A percentile compares a stretch with the other conserved stretches of the same genome.
Conservation (phyloP, 306 rosid genomes). For the Sicyos edulis region DNA sequence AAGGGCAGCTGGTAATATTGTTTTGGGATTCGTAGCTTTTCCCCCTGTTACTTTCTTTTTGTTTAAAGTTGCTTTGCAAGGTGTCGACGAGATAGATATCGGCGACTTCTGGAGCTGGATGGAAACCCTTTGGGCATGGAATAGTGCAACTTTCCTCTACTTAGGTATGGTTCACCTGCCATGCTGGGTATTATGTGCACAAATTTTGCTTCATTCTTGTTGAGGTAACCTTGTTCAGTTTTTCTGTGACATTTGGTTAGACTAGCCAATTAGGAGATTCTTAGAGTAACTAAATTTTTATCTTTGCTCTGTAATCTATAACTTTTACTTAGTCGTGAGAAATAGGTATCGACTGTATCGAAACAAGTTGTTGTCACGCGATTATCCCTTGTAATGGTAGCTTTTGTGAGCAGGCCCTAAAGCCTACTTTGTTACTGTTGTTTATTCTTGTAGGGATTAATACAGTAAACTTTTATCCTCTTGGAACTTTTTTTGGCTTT, state of each 20-base stretch:
- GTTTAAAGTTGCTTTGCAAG: no score
- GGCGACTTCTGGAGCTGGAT: no score
- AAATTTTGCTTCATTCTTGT: no score
- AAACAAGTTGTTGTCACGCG: not conserved
- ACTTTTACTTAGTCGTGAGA: not conserved
- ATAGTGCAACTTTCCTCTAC: no score
- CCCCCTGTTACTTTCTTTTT: no score
- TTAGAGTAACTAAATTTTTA: not conserved
- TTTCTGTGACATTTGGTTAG: no score
- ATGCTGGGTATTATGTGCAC: no score
- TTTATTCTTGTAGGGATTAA: not conserved
- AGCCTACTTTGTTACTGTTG: constrained; percentile 3
- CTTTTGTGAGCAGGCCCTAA: constrained; percentile 4
- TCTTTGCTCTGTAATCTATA: not conserved
- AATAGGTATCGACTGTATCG: not conserved
- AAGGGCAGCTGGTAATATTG: constrained; percentile 27
- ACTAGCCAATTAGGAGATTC: not conserved
- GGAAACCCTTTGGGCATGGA: no score
- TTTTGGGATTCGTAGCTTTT: no score
- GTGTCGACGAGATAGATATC: no score
- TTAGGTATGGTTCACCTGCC: no score
- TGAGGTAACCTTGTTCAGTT: no score
- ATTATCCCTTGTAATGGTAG: constrained; percentile 9
- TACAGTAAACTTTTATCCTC: not conserved
- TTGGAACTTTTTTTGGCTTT: not conserved